Evolutionary conservation across 164 flowering plant species (phyloP).

Genomic region (Dillenia turbinata): DNA sequence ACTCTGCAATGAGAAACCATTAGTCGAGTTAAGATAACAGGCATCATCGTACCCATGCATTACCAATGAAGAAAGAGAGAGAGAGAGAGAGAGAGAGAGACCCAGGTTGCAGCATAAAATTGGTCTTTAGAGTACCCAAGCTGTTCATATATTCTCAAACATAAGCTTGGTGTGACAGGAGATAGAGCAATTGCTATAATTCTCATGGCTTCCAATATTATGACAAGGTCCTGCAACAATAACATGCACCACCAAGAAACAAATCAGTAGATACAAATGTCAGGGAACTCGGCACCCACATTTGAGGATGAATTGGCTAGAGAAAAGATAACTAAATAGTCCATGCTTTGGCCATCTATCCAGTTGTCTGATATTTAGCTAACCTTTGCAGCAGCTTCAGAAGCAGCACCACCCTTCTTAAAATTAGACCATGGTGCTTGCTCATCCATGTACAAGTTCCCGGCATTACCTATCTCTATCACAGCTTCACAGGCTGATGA

Average conservation of each 20-base stretch:
- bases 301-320: too few relatives aligned
- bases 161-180: conserved; percentile 70
- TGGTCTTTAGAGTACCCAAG: conserved; percentile 81
- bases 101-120: conserved; percentile 66
- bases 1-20: conserved; percentile 30
- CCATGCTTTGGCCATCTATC: too few relatives aligned
- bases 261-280: conserved; percentile 1
- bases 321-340: too few relatives aligned
- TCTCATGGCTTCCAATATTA: conserved; percentile 84
- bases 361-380: too few relatives aligned
- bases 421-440: conserved; percentile 93
- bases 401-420: conserved; percentile 78
- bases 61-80: background rate
- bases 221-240: conserved; percentile 69
- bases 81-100: conserved; percentile 37
- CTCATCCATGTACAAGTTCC: conserved; percentile 81
- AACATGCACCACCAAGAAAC: background rate
- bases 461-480: conserved; percentile 83
- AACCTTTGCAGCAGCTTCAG: conserved; percentile 93
- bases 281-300: too few relatives aligned
- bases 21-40: background rate
- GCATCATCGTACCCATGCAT: background rate
- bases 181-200: conserved; percentile 80
- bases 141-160: conserved; percentile 70
- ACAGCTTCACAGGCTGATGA: conserved; percentile 93